Conservation (phyloP, 106 monocot genomes). For the Dendrobium chrysotoxum region DNA sequence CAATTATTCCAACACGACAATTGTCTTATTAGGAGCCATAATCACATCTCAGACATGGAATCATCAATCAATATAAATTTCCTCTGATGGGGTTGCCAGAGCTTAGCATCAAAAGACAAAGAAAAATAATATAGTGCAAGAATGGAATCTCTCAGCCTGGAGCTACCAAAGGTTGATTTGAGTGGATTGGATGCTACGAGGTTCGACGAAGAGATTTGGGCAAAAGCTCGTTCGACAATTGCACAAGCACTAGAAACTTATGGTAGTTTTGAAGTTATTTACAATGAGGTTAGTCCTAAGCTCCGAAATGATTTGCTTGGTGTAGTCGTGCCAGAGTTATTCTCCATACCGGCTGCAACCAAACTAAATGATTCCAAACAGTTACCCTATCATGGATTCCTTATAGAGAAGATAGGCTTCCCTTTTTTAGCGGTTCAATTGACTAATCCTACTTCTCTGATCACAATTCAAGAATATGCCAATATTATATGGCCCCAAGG, state of each 20-base stretch:
- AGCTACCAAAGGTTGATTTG: constrained; percentile 21
- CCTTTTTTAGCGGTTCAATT: not conserved
- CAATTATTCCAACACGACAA: no score
- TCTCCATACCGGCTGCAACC: not conserved
- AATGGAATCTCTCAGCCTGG: not conserved
- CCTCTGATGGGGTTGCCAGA: not conserved
- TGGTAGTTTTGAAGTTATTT: constrained; percentile 9
- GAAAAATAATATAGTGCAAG: not conserved
- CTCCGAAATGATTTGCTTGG: constrained; percentile 2
- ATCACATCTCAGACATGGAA: not conserved
- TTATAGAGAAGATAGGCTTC: not conserved
- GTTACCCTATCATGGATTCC: not conserved
- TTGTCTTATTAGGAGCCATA: not conserved
- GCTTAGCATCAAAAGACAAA: not conserved
- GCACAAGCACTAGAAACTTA: not conserved
- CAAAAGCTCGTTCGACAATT: not conserved
- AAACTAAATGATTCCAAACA: no score
- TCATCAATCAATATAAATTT: not conserved
- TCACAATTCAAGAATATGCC: not conserved
- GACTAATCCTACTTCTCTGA: not conserved
- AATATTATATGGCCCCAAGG: not conserved
- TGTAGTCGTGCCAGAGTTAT: constrained; percentile 3
- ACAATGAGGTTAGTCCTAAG: not conserved
- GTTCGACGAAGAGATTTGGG: not conserved
- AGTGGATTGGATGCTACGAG: constrained; percentile 8